Evolutionary conservation across 495 filamentous ascomycete genomes (phyloP), one percentile per base, ranked within the genome.

Genomic region (Mytilinidion resinicola): DNA sequence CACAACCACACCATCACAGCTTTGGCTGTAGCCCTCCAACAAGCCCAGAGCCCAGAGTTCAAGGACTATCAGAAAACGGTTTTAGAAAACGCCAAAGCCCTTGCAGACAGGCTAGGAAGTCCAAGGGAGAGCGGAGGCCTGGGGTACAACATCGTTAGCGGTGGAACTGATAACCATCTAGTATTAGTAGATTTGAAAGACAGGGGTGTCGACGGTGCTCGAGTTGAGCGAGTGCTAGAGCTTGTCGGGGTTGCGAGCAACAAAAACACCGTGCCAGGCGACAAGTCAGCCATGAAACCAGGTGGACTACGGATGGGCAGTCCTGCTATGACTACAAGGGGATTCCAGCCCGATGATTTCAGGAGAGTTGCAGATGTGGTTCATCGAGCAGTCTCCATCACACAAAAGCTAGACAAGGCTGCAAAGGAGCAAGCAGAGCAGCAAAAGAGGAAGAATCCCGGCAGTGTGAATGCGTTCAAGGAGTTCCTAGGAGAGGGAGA

Each of bases 1-100:
- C 95, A 99, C 80, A 99, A 99, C 81, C 95, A 99, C 83, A 99
- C 95, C 74, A 99, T 99, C 77, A 99, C 95, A 39, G 95, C 95
- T 63, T 82, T 99, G 53, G 89, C 95, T 33, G 95, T 97, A 64
- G 95, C 95, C 47, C 82, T 99, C 61, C 93, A 96, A 80, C 95
- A 99, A 79, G 92, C 89, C 51, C 85, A 82, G 61, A 88, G 85
- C 54, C 87, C 89, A 37, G 93, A 96, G 73, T 99, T 96, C 84
- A 93, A 90, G 77, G 81, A 84, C 65, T 99, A 99, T 79, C 95
- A 99, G 74, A 74, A 91, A 73, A 86, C 90, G 75, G 91, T 97
- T 33, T 81, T 96, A 47, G 81, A 84, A 72, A 97, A 96, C 73
- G 92, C 91, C 62, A 95, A 96, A 78, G 84, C 89, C 12, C 80